phyloP scores from a whole-genome alignment of 2,329 filamentous ascomycete species.

The Fusarium transvaalense region DNA sequence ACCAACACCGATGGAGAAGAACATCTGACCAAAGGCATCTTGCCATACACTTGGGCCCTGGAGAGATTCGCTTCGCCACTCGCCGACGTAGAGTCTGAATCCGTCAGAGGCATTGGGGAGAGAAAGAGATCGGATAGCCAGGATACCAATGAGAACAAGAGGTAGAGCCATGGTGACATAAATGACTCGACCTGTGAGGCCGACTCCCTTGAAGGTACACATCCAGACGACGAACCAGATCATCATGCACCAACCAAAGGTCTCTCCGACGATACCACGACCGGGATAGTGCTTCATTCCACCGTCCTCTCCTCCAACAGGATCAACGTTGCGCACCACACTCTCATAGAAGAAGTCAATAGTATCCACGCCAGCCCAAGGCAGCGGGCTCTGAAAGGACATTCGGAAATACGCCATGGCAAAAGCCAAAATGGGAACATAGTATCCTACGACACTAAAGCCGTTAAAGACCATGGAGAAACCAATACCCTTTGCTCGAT shows the following conservation, averaged over 20 bases:
- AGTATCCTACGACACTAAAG: constrained; percentile 65
- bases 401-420: constrained; percentile 68
- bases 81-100: constrained; percentile 56
- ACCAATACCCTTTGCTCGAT: constrained; percentile 63
- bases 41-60: constrained; percentile 57
- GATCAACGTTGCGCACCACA: constrained; percentile 52
- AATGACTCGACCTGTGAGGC: constrained; percentile 65
- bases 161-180: constrained; percentile 70
- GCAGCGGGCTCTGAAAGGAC: constrained; percentile 64
- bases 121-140: constrained; percentile 63
- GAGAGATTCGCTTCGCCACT: constrained; percentile 60
- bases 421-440: constrained; percentile 66
- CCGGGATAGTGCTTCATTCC: constrained; percentile 54
- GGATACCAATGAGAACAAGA: constrained; percentile 64
- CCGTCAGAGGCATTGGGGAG: constrained; percentile 65
- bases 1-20: constrained; percentile 60
- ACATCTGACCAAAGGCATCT: constrained; percentile 63
- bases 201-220: constrained; percentile 68
- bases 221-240: constrained; percentile 69
- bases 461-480: constrained; percentile 63
- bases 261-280: constrained; percentile 62
- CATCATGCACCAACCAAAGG: constrained; percentile 66
- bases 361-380: constrained; percentile 56
- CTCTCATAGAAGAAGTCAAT: constrained; percentile 30
- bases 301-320: not conserved